These are phyloP conservation scores for Diphasiastrum complanatum DNA, from an alignment of 83 land plant species.

Conservation along the genomic window DNA sequence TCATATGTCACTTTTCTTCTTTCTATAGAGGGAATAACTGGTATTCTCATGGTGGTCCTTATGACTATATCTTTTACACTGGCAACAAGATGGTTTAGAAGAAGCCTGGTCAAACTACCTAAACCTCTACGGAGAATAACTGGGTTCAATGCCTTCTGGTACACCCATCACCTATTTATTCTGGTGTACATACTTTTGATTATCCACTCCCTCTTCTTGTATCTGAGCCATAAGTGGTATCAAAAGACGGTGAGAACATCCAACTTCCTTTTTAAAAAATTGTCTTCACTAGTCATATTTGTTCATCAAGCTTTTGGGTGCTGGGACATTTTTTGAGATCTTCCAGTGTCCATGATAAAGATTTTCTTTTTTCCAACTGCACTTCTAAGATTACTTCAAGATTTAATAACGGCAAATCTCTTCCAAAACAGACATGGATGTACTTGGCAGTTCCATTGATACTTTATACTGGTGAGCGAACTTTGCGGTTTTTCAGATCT, in stretches of 20 bases:
- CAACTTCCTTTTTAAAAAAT: neutral
- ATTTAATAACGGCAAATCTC: neutral
- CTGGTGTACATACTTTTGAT: constrained; percentile 67
- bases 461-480: constrained; percentile 66
- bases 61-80: constrained; percentile 69
- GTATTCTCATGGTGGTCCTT: constrained; percentile 68
- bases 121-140: constrained; percentile 69
- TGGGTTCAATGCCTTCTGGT: constrained; percentile 98
- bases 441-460: constrained; percentile 68
- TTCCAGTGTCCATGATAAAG: too few relatives aligned
- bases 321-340: too few relatives aligned
- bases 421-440: constrained; percentile 80
- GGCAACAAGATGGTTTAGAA: constrained; percentile 57
- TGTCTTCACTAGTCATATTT: neutral
- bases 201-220: constrained; percentile 64
- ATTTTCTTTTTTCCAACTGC: too few relatives aligned
- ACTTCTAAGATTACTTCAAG: too few relatives aligned
- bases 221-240: constrained; percentile 58
- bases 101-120: constrained; percentile 58
- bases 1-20: constrained; percentile 43
- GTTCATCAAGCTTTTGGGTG: too few relatives aligned
- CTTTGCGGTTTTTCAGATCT: constrained; percentile 55
- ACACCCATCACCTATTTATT: constrained; percentile 77
- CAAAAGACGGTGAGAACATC: constrained; percentile 51
- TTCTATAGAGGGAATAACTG: constrained; percentile 58